These are phyloP conservation scores for Mallotus japonicus DNA, from an alignment of 441 rosid species.

Conservation along the genomic window DNA sequence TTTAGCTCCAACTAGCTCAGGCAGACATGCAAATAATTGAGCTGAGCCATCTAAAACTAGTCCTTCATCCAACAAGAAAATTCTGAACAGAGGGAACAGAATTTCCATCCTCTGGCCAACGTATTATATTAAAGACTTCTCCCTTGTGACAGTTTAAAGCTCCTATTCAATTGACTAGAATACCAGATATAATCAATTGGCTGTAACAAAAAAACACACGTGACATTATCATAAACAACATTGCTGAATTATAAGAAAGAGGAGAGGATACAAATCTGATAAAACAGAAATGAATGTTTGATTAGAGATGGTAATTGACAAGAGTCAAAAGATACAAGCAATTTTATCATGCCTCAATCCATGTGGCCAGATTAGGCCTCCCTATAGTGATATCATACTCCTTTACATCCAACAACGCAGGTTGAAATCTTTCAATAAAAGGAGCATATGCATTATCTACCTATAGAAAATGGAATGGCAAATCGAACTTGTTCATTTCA, in stretches of 20 bases:
- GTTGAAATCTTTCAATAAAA: slow-evolving; percentile 60
- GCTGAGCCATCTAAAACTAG: neutral
- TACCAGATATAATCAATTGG: neutral
- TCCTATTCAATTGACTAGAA: neutral
- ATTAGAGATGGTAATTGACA: neutral
- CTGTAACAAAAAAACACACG: neutral
- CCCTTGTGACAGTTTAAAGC: neutral
- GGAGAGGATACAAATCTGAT: neutral
- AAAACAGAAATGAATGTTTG: neutral
- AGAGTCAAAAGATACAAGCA: neutral
- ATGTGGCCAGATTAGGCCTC: slow-evolving; percentile 64
- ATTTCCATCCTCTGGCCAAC: too few relatives aligned
- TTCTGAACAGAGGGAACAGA: neutral
- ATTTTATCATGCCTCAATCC: slow-evolving; percentile 60
- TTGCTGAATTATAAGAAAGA: too few relatives aligned
- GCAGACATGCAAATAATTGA: neutral
- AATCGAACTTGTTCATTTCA: neutral
- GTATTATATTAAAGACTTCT: neutral
- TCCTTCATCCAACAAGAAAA: neutral
- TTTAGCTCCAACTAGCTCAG: neutral
- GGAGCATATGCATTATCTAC: slow-evolving; percentile 78
- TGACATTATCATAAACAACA: too few relatives aligned
- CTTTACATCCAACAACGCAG: slow-evolving; percentile 48
- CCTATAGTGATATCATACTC: slow-evolving; percentile 52
- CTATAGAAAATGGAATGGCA: slow-evolving; percentile 26